Base-by-base conservation (phyloP, 495 filamentous ascomycete genomes). In the Neurospora hispaniola region DNA sequence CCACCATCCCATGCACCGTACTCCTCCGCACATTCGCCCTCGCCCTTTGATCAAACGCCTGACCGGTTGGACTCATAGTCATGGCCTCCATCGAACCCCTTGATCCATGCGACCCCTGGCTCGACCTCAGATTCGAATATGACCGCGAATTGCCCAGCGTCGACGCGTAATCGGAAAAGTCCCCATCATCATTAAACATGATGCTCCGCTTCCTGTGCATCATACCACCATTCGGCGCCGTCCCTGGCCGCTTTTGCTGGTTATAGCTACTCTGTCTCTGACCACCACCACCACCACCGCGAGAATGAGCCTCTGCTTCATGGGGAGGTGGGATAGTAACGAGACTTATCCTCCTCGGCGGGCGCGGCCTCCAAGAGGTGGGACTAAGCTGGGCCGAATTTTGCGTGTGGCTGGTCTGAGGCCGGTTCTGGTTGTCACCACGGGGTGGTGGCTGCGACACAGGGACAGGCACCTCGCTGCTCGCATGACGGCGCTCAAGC, bases 401-500 rank as follows among this genome's bases (percentile, higher is more conserved):
- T 62, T 66, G 27, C 54, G 54, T 66, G 23, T 66, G 27, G 27
- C 54, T 66, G 2, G 54, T 66, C 16, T 66, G 54, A 66, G 54
- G 54, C 27, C 54, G 54, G 14, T 1, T 31, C 35, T 38, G 35
- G 35, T 38, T 38, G 35, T 38, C 35, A 1, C 12, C 23, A 59
- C 20, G 20, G 11, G 48, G 1, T 31, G 11, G 20, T 8, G 18
- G 54, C 0, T 38, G 35, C 35, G 35, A 38, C 35, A 66, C 54
- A 2, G 54, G 27, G 6, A 66, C 14, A 66, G 54, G 54, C 6
- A 66, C 54, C 27, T 66, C 27, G 7, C 27, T 35, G 54, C 54
- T 66, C 6, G 16, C 74, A 70, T 79, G 76, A 16, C 73, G 72
- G 1, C 75, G 73, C 23, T 79, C 78, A 3, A 80, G 59, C 54